Conservation (phyloP, 768 basidiomycete species). For the Mycena amicta region DNA sequence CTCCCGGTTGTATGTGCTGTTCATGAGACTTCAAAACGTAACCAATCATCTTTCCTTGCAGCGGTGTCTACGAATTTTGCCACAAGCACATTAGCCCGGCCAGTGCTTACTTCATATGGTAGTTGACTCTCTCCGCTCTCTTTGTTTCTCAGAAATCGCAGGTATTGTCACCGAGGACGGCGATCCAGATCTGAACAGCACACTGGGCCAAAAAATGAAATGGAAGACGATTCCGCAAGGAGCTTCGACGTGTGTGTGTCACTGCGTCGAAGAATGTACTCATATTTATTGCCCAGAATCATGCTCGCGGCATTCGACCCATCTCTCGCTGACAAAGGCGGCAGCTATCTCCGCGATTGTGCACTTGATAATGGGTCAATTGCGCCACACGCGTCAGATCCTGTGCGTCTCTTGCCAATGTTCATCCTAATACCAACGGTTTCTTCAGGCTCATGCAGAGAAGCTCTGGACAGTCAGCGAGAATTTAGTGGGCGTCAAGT, state of each 20-base stretch:
- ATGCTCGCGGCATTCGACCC: slow-evolving; percentile 17
- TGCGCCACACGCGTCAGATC: slow-evolving; percentile 10
- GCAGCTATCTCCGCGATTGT: slow-evolving; percentile 6
- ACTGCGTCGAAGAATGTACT: not conserved
- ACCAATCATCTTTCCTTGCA: not conserved
- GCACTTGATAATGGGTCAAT: slow-evolving; percentile 3
- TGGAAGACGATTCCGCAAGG: slow-evolving; percentile 19
- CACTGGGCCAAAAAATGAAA: too few species aligned
- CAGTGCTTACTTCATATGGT: slow-evolving; percentile 2
- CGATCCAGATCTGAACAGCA: not conserved
- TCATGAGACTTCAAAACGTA: not conserved
- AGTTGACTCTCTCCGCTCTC: not conserved
- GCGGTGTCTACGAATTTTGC: slow-evolving; percentile 17
- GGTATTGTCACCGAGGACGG: slow-evolving; percentile 16
- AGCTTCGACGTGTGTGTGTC: slow-evolving; percentile 8
- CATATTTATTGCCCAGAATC: not conserved
- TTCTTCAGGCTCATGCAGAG: slow-evolving; percentile 5
- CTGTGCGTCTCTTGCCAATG: not conserved
- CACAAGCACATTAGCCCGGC: not conserved
- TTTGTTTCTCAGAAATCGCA: not conserved
- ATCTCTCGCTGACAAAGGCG: slow-evolving; percentile 13
- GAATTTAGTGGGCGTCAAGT: slow-evolving; percentile 12
- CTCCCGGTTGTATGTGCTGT: slow-evolving; percentile 8
- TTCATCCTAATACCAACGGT: not conserved
- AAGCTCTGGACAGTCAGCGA: slow-evolving; percentile 18